A percentile compares a stretch with the other conserved stretches of the same genome.
Conservation (phyloP, 73 alveolate species). For the Tetrahymena borealis region DNA sequence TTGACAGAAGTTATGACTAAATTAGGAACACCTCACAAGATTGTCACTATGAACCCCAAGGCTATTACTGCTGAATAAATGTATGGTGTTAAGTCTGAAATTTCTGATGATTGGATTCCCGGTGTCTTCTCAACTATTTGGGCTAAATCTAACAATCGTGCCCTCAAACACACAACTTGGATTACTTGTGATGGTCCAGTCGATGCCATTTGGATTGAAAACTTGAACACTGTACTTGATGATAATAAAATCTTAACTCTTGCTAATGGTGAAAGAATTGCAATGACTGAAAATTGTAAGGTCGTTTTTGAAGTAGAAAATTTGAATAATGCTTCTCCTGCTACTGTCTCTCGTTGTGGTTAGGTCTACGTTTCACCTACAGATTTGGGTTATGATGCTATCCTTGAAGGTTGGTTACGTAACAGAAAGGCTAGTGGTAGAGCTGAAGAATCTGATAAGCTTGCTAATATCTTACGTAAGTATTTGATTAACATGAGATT, state of each 20-base stretch:
- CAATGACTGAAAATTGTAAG: slow-evolving; percentile 99
- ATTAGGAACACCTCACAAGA: slow-evolving; percentile 33
- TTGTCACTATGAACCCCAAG: slow-evolving; percentile 97
- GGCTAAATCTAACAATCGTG: slow-evolving; percentile 96
- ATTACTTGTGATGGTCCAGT: slow-evolving; percentile 99
- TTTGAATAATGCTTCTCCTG: slow-evolving; percentile 99
- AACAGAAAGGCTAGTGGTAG: slow-evolving; percentile 79
- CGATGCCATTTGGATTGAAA: slow-evolving; percentile 99
- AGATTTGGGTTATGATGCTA: slow-evolving; percentile 98
- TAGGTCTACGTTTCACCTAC: slow-evolving; percentile 97
- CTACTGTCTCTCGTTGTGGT: slow-evolving; percentile 99
- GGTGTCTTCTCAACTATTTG: slow-evolving; percentile 99
- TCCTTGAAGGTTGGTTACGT: slow-evolving; percentile 91
- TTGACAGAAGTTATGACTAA: slow-evolving; percentile 70
- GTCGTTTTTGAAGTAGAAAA: slow-evolving; percentile 99
- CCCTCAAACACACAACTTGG: slow-evolving; percentile 96
- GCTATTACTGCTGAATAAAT: slow-evolving; percentile 98
- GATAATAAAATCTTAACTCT: slow-evolving; percentile 99
- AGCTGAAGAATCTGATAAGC: slow-evolving; percentile 61
- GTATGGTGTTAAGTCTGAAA: slow-evolving; percentile 97
- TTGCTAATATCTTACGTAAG: slow-evolving; percentile 25
- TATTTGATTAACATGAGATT: slow-evolving; percentile 17
- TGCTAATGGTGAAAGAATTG: slow-evolving; percentile 99
- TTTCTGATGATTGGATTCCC: slow-evolving; percentile 98
- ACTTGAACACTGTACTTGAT: slow-evolving; percentile 98